A percentile compares a stretch with the other conserved stretches of the same genome.
These are phyloP conservation scores for Tolypocladium paradoxum DNA, from an alignment of 2,329 filamentous ascomycete genomes.

Conservation along the genomic window DNA sequence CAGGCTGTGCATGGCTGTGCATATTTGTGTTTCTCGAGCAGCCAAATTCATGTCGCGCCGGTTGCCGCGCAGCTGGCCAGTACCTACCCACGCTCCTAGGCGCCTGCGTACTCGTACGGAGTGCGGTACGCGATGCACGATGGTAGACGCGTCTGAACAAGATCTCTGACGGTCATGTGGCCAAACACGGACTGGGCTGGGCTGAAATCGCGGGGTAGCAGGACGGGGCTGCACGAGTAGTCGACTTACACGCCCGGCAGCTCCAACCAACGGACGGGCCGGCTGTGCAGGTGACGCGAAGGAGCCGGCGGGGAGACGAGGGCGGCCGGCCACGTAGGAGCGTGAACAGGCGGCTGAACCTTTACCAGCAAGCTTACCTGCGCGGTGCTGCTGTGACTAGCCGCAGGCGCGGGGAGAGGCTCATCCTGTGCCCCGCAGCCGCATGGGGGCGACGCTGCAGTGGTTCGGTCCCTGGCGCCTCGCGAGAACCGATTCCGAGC, in stretches of 20 bases:
- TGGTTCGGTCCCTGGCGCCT: too few relatives aligned
- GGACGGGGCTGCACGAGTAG: too few relatives aligned
- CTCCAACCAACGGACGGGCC: too few relatives aligned
- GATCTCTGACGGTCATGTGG: slow-evolving; percentile 4
- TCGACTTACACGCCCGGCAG: not conserved
- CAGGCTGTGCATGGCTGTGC: not conserved
- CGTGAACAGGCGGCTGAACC: not conserved
- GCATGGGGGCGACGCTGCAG: too few relatives aligned
- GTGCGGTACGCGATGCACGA: too few relatives aligned
- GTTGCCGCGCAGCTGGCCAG: too few relatives aligned
- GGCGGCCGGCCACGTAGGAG: not conserved
- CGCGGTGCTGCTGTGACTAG: too few relatives aligned
- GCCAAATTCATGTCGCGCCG: too few relatives aligned
- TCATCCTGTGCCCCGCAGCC: too few relatives aligned
- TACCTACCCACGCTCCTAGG: too few relatives aligned
- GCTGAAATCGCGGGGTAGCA: not conserved
- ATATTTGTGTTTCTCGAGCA: not conserved
- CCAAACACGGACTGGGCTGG: not conserved
- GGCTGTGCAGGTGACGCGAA: not conserved
- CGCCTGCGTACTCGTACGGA: too few relatives aligned
- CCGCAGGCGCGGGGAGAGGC: too few relatives aligned
- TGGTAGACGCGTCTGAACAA: not conserved
- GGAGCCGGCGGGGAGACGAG: not conserved
- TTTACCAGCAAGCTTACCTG: not conserved
- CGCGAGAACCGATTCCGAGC: not conserved